Base-by-base conservation (phyloP, 2,329 filamentous ascomycete species). In the Fusarium musae region DNA sequence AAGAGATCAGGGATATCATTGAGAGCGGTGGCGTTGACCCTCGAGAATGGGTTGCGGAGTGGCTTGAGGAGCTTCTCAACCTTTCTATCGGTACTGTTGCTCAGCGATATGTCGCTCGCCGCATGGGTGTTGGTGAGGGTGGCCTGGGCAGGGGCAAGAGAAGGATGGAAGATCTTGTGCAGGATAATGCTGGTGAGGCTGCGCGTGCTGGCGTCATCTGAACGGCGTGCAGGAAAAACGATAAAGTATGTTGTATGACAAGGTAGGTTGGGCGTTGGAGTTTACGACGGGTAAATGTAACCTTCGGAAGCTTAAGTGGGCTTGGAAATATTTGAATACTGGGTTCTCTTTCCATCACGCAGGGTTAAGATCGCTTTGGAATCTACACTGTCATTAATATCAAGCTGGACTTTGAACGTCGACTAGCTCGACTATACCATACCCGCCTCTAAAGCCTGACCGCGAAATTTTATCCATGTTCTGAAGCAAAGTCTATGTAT, bases 31-130 rank as follows among this genome's bases (percentile, higher is more conserved):
- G 89, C 52, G 94, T 98, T 5, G 96, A 99, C 79, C 96, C 96
- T 1, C 88, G 96, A 65, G 96, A 99, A 82, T 99, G 96, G 96
- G 93, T 97, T 42, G 93, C 95, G 6, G 96, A 98, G 82, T 99
- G 96, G 96, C 89, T 99, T 52, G 96, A 98, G 84, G 96, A 98
- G 84, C 85, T 91, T 0, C 87, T 99, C 37, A 90, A 87, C 44
- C 85, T 98, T 54, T 89, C 91, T 7, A 89, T 97, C 1, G 96
- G 96, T 23, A 86, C 97, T 12, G 92, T 98, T 7, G 96, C 96
- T 5, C 96, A 99, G 87, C 88, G 95, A 72, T 99, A 99, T 80
- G 96, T 99, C 26, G 96, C 96, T 9, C 90, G 93, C 69, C 87
- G 96, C 63, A 99, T 99, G 96, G 96, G 96, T 17, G 96, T 99